Conservation (phyloP, 345 rosid genomes). For the Alliaria petiolata region DNA sequence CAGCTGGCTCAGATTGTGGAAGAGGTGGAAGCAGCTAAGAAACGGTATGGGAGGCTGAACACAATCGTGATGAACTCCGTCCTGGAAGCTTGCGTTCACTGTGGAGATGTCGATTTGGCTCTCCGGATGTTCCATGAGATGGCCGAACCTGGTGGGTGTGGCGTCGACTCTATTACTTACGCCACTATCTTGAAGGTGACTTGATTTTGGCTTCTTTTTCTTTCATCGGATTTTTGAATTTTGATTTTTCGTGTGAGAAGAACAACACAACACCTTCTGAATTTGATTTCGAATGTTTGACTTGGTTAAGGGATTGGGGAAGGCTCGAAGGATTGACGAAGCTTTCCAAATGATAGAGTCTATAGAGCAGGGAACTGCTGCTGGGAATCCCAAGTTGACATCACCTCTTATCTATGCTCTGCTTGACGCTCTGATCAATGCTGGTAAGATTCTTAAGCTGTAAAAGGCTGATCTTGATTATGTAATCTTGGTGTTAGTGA, state of each 20-base stretch:
- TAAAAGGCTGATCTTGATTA: background rate
- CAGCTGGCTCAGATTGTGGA: conserved; percentile 64
- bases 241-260: conserved; percentile 31
- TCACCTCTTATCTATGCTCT: conserved; percentile 53
- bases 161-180: conserved; percentile 57
- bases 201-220: background rate
- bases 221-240: background rate
- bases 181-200: conserved; percentile 68
- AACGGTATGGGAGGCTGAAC: conserved; percentile 52
- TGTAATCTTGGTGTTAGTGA: background rate
- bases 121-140: conserved; percentile 53
- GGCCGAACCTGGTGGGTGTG: conserved; percentile 50
- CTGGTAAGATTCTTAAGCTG: conserved; percentile 43
- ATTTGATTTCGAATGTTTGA: conserved; percentile 27
- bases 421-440: conserved; percentile 55
- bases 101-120: conserved; percentile 61
- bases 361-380: conserved; percentile 50
- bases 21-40: conserved; percentile 56
- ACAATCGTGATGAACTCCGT: conserved; percentile 82
- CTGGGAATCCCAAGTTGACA: conserved; percentile 55
- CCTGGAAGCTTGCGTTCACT: conserved; percentile 72
- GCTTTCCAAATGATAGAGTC: conserved; percentile 69
- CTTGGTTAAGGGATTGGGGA: conserved; percentile 54
- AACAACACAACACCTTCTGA: background rate
- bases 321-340: conserved; percentile 63